phyloP scores from a whole-genome alignment of 495 filamentous ascomycete genomes.

The Hypoxylon subgilvum region DNA sequence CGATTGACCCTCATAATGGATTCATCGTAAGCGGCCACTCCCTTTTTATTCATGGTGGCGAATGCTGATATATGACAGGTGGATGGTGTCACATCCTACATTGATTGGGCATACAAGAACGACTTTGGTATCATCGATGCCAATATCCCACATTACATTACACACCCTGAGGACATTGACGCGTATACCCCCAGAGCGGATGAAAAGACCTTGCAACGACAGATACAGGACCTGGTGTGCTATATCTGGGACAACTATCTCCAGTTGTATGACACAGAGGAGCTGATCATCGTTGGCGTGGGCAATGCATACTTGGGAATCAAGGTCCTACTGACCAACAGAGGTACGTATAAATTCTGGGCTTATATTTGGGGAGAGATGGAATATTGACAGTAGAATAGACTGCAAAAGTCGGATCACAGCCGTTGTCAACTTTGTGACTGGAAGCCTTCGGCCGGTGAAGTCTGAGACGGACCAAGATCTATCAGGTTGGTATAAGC shows the following conservation, averaged over 20 bases:
- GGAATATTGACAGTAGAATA: conserved; percentile 24
- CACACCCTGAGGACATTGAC: conserved; percentile 52
- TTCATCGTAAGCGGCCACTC: conserved; percentile 71
- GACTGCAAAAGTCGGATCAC: conserved; percentile 54
- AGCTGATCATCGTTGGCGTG: conserved; percentile 83
- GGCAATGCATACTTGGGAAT: conserved; percentile 76
- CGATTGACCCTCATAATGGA: conserved; percentile 78
- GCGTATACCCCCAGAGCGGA: conserved; percentile 43
- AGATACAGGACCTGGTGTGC: conserved; percentile 75
- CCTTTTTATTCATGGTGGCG: background rate
- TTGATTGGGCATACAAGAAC: conserved; percentile 76
- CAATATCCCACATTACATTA: conserved; percentile 80
- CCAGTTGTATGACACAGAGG: conserved; percentile 70
- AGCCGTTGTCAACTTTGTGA: conserved; percentile 64
- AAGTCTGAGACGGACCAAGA: conserved; percentile 67
- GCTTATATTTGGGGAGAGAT: background rate
- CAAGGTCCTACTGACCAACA: conserved; percentile 69
- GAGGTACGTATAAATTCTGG: conserved; percentile 54
- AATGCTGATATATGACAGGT: conserved; percentile 56
- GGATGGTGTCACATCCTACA: conserved; percentile 77
- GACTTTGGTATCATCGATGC: conserved; percentile 85
- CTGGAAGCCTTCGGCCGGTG: conserved; percentile 68
- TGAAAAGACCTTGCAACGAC: conserved; percentile 52
- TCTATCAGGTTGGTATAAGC: conserved; percentile 74
- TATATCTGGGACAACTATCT: conserved; percentile 99